Base-by-base conservation (phyloP, 1,284 basidiomycete species). In the Athelia psychrophila region DNA sequence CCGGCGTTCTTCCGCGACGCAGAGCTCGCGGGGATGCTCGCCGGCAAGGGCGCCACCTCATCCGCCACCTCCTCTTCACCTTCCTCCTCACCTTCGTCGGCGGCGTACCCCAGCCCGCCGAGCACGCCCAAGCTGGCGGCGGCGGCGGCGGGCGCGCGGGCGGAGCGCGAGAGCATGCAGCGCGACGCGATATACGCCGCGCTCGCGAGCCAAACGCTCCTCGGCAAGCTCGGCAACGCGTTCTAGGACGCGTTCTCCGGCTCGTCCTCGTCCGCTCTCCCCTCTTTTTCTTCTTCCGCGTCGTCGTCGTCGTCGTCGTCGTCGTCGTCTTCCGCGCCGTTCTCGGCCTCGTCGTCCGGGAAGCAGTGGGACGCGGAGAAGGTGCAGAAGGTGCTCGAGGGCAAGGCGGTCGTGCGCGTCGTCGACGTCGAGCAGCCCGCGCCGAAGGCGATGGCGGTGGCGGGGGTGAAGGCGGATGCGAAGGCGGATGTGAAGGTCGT, bases 191-290 rank as follows among this genome's bases (percentile, higher is more conserved):
- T 84, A 51, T 73, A 83, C 22, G 87, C 86, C 8, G 77, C 80
- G 8, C 73, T 88, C 54, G 88, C 86, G 3, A 81, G 79, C 30
- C 86, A 90, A 66, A 89, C 88, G 0, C 67, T 91, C 24, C 62
- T 87, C 47, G 70, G 73, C 64, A 84, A 81, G 59, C 75, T 91
- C 25, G 84, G 86, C 15, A 65, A 71, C 23, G 86, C 88, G 42
- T 91, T 91, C 69, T 91, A 87, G 88, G 88, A 91, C 56, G 89
- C 88, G 24, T 91, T 91, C 69, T 78, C 83, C 15, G 82, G 82
- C 3, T 27, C 22, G 36, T 0, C 56, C 64, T 22, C 62, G 70
- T 1, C 54, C 64, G 58, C 58, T 22, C 54, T 63, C 24, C 52
- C 64, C 38, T 57, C 71, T n/a, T n/a, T n/a, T n/a, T n/a, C n/a